Evolutionary conservation across 805 yeast genomes (phyloP).

Genomic region (Saccharomyces eubayanus): DNA sequence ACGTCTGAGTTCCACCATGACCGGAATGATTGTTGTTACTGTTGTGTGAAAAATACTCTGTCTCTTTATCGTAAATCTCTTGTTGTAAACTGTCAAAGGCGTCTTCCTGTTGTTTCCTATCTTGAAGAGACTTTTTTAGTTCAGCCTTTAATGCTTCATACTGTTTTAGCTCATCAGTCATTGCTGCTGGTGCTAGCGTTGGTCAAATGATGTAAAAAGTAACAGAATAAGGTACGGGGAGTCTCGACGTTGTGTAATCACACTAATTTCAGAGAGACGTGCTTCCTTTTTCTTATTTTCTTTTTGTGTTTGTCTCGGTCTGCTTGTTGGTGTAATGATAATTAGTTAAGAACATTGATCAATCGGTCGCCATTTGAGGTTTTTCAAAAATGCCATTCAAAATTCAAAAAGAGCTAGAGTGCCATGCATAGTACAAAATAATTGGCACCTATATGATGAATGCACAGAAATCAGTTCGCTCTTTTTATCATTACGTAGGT

Average conservation of each 20-base stretch:
- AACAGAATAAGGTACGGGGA: not conserved
- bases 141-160: slow-evolving; percentile 62
- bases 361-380: not conserved
- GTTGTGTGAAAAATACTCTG: slow-evolving; percentile 66
- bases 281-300: not conserved
- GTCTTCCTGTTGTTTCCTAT: slow-evolving; percentile 58
- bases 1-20: not conserved
- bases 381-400: not conserved
- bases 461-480: not conserved
- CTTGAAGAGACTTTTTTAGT: slow-evolving; percentile 52
- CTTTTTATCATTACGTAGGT: not conserved
- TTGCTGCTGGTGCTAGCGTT: not conserved
- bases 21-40: slow-evolving; percentile 30
- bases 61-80: slow-evolving; percentile 68
- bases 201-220: not conserved
- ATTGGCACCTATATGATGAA: not conserved
- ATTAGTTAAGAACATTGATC: not conserved
- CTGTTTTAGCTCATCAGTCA: slow-evolving; percentile 31
- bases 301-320: not conserved
- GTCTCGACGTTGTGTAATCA: not conserved
- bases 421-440: not conserved
- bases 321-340: not conserved
- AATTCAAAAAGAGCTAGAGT: not conserved
- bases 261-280: not conserved
- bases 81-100: slow-evolving; percentile 63